Conservation (phyloP, 2,329 filamentous ascomycete genomes). For the Phialophora expanda region DNA sequence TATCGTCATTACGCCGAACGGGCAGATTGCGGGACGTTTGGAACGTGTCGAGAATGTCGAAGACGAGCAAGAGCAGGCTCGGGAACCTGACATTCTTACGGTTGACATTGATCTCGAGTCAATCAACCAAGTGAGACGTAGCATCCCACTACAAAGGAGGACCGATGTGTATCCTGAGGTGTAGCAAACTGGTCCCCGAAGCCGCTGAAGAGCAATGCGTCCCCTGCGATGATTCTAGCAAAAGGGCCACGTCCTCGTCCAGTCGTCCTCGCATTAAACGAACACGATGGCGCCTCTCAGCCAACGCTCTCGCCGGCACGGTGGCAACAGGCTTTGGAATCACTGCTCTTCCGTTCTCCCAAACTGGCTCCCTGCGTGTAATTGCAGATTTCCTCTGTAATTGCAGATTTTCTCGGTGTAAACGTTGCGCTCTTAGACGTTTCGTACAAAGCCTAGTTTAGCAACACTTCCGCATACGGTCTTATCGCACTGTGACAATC, state of each 20-base stretch:
- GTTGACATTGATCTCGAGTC: constrained; percentile 62
- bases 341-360: not conserved
- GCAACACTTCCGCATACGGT: not conserved
- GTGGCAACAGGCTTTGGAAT: not conserved
- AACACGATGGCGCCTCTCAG: not conserved
- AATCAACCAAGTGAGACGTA: constrained; percentile 58
- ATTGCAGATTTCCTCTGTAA: not conserved
- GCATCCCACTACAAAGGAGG: constrained; percentile 64
- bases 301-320: not conserved
- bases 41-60: constrained; percentile 52
- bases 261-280: not conserved
- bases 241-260: not conserved
- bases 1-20: constrained; percentile 87
- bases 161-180: constrained; percentile 57
- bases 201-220: not conserved
- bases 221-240: not conserved
- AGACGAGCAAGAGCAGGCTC: constrained; percentile 37
- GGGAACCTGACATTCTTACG: constrained; percentile 54
- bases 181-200: constrained; percentile 31
- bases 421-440: not conserved
- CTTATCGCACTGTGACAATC: not conserved
- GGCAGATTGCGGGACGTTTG: constrained; percentile 71
- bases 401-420: not conserved
- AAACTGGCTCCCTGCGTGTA: not conserved
- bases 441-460: not conserved